A percentile compares a stretch with the other conserved stretches of the same genome.
These are phyloP conservation scores for Hortiboletus rubellus DNA, from an alignment of 1,284 basidiomycete genomes.

Conservation along the genomic window DNA sequence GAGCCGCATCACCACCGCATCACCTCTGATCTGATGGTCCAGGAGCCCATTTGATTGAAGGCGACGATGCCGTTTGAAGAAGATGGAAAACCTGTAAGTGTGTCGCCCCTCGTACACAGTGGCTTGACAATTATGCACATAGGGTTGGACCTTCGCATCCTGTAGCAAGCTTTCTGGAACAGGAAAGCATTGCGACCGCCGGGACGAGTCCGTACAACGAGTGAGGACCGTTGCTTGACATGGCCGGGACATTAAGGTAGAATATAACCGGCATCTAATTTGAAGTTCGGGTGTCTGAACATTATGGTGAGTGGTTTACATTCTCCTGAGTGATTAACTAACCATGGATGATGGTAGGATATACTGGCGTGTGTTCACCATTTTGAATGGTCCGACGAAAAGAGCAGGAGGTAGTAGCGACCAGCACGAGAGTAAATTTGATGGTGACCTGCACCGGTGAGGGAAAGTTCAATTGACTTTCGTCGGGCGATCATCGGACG, in stretches of 20 bases:
- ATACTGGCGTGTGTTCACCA: too few species aligned
- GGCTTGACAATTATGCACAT: constrained; percentile 1
- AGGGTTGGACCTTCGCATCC: neutral
- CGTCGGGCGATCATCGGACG: too few species aligned
- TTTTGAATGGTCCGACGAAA: too few species aligned
- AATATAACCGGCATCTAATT: constrained; percentile 1
- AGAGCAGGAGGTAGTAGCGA: too few species aligned
- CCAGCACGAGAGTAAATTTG: too few species aligned
- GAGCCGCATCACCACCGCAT: constrained; percentile 3
- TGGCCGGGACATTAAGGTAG: neutral
- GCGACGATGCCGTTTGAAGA: constrained; percentile 2
- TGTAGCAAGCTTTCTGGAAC: neutral
- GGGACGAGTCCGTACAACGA: neutral
- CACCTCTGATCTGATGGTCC: neutral
- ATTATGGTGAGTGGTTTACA: too few species aligned
- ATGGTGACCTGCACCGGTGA: too few species aligned
- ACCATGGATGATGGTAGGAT: too few species aligned
- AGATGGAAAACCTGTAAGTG: neutral
- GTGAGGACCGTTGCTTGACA: neutral
- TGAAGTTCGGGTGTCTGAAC: neutral
- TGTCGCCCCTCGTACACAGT: neutral
- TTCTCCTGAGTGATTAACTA: too few species aligned
- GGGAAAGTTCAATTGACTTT: too few species aligned
- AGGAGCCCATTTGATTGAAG: neutral
- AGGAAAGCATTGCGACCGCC: neutral